Evolutionary conservation across 1,139 yeast species (phyloP).

Genomic region (Candida albicans): DNA sequence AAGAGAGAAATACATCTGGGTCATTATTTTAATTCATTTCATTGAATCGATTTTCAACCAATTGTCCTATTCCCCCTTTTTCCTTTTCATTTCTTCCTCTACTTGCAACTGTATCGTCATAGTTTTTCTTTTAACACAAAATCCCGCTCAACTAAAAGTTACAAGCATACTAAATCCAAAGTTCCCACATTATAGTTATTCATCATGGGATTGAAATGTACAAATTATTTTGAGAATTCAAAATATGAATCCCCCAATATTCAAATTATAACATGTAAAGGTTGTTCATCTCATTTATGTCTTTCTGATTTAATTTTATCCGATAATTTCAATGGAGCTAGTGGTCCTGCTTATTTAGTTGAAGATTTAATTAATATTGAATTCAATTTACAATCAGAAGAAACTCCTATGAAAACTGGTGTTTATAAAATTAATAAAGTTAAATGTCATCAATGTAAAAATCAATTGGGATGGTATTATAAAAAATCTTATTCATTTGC

Average conservation of each 20-base stretch:
- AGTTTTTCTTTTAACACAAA: too few relatives aligned
- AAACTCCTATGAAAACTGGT: constrained; percentile 68
- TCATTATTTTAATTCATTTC: too few relatives aligned
- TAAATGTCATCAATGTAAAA: constrained; percentile 63
- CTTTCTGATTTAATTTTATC: constrained; percentile 45
- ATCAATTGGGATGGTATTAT: constrained; percentile 77
- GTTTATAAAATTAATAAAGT: constrained; percentile 63
- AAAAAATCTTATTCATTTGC: constrained; percentile 53
- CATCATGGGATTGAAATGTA: constrained; percentile 40
- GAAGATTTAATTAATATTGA: constrained; percentile 47
- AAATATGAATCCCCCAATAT: constrained; percentile 35
- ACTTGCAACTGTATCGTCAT: too few relatives aligned
- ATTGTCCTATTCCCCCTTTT: too few relatives aligned
- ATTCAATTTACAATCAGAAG: constrained; percentile 31
- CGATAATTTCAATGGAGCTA: constrained; percentile 51
- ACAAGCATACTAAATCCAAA: too few relatives aligned
- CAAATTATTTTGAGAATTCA: constrained; percentile 38
- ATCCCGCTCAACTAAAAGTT: too few relatives aligned
- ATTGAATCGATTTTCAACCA: too few relatives aligned
- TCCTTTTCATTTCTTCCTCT: too few relatives aligned
- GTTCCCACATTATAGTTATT: neutral
- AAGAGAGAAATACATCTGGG: too few relatives aligned
- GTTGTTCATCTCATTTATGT: constrained; percentile 56
- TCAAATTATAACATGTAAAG: constrained; percentile 49
- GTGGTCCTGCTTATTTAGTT: constrained; percentile 56